Base-by-base conservation (phyloP, 1,284 basidiomycete species). In the Trichosporon coremiiforme region DNA sequence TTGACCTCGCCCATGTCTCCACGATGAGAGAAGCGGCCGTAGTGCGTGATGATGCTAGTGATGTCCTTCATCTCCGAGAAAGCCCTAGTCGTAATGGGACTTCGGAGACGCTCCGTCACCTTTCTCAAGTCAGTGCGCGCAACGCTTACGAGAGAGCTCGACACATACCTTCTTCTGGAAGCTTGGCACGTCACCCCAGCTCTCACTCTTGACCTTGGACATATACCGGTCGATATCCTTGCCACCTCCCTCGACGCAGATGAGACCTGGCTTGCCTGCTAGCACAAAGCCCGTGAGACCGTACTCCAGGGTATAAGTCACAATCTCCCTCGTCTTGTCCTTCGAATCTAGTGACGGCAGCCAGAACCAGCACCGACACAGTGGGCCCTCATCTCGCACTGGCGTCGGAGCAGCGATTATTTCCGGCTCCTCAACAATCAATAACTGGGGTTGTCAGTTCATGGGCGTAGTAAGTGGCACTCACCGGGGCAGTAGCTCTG, bases 101-200 rank as follows among this genome's bases (percentile, higher is more conserved):
- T 68, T 0, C 85, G 82, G 33, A 82, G 77, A 33, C 84, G 80
- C 70, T 85, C 85, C 0, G 84, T 81, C 4, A 85, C 82, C 82
- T 83, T 70, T 7, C 13, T 50, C 62, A 15, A n/a, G 64, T 50
- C 6, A 69, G 47, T 36, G 1, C 5, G 2, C 3, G 2, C 3
- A 9, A 25, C 36, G 35, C 13, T 41, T 31, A 62, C n/a, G 53
- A 47, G 25, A n/a, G n/a, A 22, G 15, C n/a, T 60, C 35, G 20
- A n/a, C 22, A 73, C 77, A 65, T 50, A 80, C 82, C 76, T 84
- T 84, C 71, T 84, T 84, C 70, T 85, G 85, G 65, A 80, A 84
- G 1, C 82, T 79, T 0, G 85, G 85, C 12, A 85, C 83, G 67
- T 85, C 85, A 9, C 77, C 75, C 85, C 85, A 85, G 33, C 81